phyloP scores from a whole-genome alignment of 495 filamentous ascomycete genomes.

The Peziza echinospora region DNA sequence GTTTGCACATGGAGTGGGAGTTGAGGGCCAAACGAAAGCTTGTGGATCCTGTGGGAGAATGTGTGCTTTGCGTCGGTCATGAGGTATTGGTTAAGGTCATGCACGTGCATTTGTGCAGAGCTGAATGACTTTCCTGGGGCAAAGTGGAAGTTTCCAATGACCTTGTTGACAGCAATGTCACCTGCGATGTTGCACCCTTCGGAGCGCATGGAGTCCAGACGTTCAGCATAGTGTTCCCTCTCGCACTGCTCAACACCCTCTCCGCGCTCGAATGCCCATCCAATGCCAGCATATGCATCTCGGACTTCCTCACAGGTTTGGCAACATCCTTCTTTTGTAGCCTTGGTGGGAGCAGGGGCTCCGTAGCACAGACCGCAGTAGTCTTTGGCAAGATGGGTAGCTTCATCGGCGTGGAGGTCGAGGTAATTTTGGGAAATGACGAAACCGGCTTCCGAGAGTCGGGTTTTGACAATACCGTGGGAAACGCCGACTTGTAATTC shows the following conservation, averaged over 20 bases:
- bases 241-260: slow-evolving; percentile 89
- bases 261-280: slow-evolving; percentile 84
- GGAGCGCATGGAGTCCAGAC: slow-evolving; percentile 59
- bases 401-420: slow-evolving; percentile 66
- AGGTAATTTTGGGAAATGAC: slow-evolving; percentile 67
- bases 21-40: slow-evolving; percentile 81
- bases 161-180: slow-evolving; percentile 85
- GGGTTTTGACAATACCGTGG: slow-evolving; percentile 77
- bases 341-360: slow-evolving; percentile 45
- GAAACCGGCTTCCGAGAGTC: slow-evolving; percentile 48
- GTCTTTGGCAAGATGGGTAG: slow-evolving; percentile 64
- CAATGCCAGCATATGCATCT: slow-evolving; percentile 69
- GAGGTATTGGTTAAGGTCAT: slow-evolving; percentile 88
- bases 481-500: slow-evolving; percentile 85
- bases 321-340: slow-evolving; percentile 63
- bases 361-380: slow-evolving; percentile 95
- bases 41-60: slow-evolving; percentile 77
- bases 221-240: slow-evolving; percentile 77
- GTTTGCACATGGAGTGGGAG: slow-evolving; percentile 37
- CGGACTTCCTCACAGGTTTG: slow-evolving; percentile 92
- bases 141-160: slow-evolving; percentile 96
- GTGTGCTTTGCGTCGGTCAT: slow-evolving; percentile 51
- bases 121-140: slow-evolving; percentile 86
- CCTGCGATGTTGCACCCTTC: slow-evolving; percentile 95
- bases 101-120: slow-evolving; percentile 87